Conservation (phyloP, 139 green algal genomes). For the Chlamydomonas sphaeroides region DNA sequence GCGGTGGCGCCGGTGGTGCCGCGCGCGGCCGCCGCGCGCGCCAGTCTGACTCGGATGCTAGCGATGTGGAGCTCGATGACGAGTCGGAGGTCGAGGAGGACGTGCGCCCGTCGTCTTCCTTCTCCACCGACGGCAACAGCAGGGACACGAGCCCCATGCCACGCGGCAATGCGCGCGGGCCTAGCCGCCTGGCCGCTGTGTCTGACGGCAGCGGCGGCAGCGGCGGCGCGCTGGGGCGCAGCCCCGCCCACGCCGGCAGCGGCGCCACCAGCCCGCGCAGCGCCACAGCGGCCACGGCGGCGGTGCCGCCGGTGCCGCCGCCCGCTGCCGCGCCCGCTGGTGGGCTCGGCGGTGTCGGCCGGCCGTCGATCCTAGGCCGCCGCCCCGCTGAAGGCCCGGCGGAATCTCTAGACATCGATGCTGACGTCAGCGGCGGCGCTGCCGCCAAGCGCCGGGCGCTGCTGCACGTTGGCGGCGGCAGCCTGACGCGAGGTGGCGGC, state of each 20-base stretch:
- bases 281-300: background rate
- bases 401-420: too few relatives aligned
- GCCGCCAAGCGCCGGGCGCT: slow-evolving; percentile 17
- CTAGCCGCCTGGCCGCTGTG: too few relatives aligned
- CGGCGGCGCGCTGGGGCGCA: background rate
- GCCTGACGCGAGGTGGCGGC: background rate
- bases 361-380: too few relatives aligned
- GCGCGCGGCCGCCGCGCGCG: background rate
- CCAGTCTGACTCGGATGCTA: slow-evolving; percentile 8
- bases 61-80: background rate
- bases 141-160: too few relatives aligned
- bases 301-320: background rate
- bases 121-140: background rate
- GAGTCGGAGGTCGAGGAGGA: slow-evolving; percentile 13
- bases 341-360: too few relatives aligned
- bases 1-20: background rate
- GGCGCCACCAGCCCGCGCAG: background rate
- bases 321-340: too few relatives aligned
- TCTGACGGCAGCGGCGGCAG: background rate
- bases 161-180: too few relatives aligned
- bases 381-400: background rate
- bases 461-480: background rate
- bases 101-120: slow-evolving; percentile 6
- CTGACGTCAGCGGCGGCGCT: too few relatives aligned
- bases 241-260: background rate